Evolutionary conservation across 768 basidiomycete species (phyloP).

Genomic region (Termitomyces sp.): DNA sequence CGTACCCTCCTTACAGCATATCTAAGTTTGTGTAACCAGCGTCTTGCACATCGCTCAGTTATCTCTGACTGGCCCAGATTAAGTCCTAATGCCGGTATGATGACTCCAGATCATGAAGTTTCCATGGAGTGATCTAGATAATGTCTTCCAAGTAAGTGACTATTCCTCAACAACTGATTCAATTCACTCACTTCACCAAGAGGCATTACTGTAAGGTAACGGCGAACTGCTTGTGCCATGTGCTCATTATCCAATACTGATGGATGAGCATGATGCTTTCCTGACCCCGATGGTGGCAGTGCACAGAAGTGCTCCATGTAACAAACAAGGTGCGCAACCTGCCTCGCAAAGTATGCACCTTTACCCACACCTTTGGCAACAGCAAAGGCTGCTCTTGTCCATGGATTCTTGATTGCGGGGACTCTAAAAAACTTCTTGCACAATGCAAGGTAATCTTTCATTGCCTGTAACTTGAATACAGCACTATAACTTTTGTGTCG

Average conservation of each 20-base stretch:
- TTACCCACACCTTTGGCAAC: background rate
- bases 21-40: background rate
- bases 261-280: slow-evolving; percentile 16
- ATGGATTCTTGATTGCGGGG: slow-evolving; percentile 5
- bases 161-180: background rate
- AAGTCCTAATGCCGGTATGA: background rate
- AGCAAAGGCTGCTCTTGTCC: background rate
- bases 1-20: background rate
- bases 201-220: slow-evolving; percentile 11
- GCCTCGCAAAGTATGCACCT: background rate
- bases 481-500: slow-evolving; percentile 6
- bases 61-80: background rate
- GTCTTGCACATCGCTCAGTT: background rate
- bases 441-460: slow-evolving; percentile 10
- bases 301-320: slow-evolving; percentile 6
- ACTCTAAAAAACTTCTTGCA: background rate
- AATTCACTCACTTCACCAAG: slow-evolving; percentile 1
- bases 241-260: slow-evolving; percentile 14
- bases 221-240: slow-evolving; percentile 8
- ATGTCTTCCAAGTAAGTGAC: background rate
- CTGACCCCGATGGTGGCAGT: slow-evolving; percentile 7
- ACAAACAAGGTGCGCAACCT: background rate
- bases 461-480: slow-evolving; percentile 9
- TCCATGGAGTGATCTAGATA: background rate
- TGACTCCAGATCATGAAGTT: background rate